phyloP scores from a whole-genome alignment of 2,329 filamentous ascomycete genomes.

The Paracoccidioides lutzii region DNA sequence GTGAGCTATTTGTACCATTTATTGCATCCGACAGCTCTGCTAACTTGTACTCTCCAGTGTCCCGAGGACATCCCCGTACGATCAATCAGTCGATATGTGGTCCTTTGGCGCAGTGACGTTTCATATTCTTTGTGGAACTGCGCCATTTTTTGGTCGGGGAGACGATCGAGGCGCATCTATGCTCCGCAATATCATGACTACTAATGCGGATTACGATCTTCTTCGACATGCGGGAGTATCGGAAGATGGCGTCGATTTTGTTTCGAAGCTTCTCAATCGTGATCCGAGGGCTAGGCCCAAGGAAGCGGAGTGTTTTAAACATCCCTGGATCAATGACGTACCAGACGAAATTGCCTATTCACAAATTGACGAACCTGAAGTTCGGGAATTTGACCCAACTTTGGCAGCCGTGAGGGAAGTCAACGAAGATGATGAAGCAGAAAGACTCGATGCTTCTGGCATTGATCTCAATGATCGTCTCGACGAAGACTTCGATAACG shows the following conservation, averaged over 20 bases:
- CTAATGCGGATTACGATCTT: conserved; percentile 51
- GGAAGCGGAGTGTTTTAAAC: conserved; percentile 54
- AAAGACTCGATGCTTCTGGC: conserved; percentile 44
- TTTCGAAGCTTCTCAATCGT: conserved; percentile 67
- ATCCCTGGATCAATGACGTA: conserved; percentile 58
- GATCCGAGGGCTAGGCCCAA: conserved; percentile 66
- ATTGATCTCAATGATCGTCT: conserved; percentile 41
- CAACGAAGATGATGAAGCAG: conserved; percentile 29
- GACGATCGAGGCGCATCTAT: conserved; percentile 68
- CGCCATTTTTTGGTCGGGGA: conserved; percentile 67
- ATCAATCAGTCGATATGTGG: conserved; percentile 90
- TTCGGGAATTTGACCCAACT: conserved; percentile 43
- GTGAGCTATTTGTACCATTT: conserved; percentile 18
- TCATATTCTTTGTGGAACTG: conserved; percentile 63
- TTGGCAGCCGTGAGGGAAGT: conserved; percentile 24
- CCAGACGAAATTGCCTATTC: conserved; percentile 48
- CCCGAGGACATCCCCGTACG: conserved; percentile 53
- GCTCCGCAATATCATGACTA: conserved; percentile 70
- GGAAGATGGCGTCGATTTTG: conserved; percentile 49
- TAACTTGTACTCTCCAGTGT: conserved; percentile 23
- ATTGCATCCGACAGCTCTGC: conserved; percentile 10
- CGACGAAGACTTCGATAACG: conserved; percentile 16
- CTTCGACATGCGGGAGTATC: conserved; percentile 50
- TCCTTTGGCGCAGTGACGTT: conserved; percentile 88
- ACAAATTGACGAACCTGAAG: conserved; percentile 29